Conservation (phyloP, 768 basidiomycete genomes). For the Tylopilus sp. region DNA sequence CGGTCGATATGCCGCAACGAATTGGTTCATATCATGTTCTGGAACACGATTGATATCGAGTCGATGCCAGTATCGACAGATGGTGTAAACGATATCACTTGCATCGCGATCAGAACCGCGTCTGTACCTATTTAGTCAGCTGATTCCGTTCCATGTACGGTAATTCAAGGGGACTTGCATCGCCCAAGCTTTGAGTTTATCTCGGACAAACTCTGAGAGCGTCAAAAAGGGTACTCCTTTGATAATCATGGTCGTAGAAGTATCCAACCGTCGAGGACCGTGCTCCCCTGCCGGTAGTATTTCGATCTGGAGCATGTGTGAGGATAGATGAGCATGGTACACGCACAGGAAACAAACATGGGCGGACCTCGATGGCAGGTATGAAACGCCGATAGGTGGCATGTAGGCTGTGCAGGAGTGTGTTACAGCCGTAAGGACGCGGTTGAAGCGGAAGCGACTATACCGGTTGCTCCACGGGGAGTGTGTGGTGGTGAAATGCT, state of each 20-base stretch:
- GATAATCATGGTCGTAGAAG: constrained; percentile 61
- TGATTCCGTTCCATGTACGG: constrained; percentile 2
- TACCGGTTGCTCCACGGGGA: constrained; percentile 89
- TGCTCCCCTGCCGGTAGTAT: constrained; percentile 79
- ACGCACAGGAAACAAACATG: background rate
- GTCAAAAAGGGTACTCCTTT: constrained; percentile 77
- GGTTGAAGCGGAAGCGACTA: constrained; percentile 9
- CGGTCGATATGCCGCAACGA: constrained; percentile 56
- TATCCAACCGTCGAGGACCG: constrained; percentile 72
- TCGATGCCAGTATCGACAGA: constrained; percentile 75
- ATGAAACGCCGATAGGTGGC: constrained; percentile 72
- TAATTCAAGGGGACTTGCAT: constrained; percentile 47
- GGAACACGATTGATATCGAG: constrained; percentile 85
- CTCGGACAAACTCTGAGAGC: constrained; percentile 82
- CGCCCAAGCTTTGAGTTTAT: constrained; percentile 80
- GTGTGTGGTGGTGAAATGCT: constrained; percentile 61
- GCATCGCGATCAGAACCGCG: constrained; percentile 71
- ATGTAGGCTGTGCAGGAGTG: constrained; percentile 51
- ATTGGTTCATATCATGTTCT: constrained; percentile 81
- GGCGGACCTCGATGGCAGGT: constrained; percentile 68
- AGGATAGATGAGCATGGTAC: constrained; percentile 7
- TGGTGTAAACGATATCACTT: constrained; percentile 67
- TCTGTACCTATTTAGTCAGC: constrained; percentile 36
- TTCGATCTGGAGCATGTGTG: constrained; percentile 54
- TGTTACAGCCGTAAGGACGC: constrained; percentile 8